phyloP scores from a whole-genome alignment of 2,329 filamentous ascomycete species.

The Metarhizium rileyi region DNA sequence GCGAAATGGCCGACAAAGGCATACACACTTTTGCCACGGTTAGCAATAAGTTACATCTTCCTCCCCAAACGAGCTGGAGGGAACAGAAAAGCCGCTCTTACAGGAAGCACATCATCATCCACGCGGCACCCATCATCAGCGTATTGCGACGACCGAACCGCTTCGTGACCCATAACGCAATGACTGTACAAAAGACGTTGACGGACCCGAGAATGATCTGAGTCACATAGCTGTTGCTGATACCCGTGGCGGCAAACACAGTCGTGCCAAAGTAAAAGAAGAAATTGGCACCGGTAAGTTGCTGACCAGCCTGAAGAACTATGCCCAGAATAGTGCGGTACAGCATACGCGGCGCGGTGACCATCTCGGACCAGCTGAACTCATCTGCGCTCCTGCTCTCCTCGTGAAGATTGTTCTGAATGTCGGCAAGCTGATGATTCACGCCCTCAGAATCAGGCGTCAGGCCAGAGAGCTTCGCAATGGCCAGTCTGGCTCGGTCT shows the following conservation, averaged over 20 bases:
- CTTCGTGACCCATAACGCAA: conserved; percentile 55
- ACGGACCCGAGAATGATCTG: conserved; percentile 59
- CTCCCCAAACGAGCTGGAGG: no score
- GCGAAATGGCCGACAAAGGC: conserved; percentile 38
- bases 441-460: conserved; percentile 29
- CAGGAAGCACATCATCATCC: conserved; percentile 47
- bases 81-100: conserved; percentile 6
- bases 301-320: conserved; percentile 53
- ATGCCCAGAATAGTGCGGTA: conserved; percentile 56
- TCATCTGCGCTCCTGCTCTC: conserved; percentile 36
- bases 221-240: conserved; percentile 55
- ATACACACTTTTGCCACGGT: conserved; percentile 24
- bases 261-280: conserved; percentile 59
- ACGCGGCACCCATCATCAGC: conserved; percentile 52
- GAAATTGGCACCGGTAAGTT: conserved; percentile 59
- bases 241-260: conserved; percentile 56
- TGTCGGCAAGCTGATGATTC: conserved; percentile 39
- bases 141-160: conserved; percentile 53
- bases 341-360: conserved; percentile 56
- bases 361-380: conserved; percentile 48
- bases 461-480: conserved; percentile 36
- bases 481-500: conserved; percentile 38
- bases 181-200: conserved; percentile 58
- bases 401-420: conserved; percentile 39
- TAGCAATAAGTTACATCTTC: background rate